These are phyloP conservation scores for Colletotrichum sp. DNA, from an alignment of 2,329 filamentous ascomycete species.

Conservation along the genomic window DNA sequence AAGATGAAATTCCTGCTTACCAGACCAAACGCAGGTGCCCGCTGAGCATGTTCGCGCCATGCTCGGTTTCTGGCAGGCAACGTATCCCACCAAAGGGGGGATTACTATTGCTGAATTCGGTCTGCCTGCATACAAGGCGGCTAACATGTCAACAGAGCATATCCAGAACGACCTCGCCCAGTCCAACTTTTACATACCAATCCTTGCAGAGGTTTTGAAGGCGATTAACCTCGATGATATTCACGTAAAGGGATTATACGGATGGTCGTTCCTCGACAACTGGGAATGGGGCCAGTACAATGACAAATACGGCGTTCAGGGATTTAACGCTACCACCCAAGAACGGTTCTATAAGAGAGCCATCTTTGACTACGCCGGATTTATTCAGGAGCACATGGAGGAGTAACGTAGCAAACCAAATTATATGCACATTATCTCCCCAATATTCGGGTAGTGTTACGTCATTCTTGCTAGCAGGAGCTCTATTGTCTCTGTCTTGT, in stretches of 20 bases:
- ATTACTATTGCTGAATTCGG: conserved; percentile 61
- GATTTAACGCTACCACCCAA: conserved; percentile 58
- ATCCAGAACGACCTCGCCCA: conserved; percentile 48
- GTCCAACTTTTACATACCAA: conserved; percentile 59
- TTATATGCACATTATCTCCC: fast-evolving
- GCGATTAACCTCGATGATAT: conserved; percentile 62
- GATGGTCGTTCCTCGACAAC: conserved; percentile 59
- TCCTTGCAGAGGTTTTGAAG: conserved; percentile 56
- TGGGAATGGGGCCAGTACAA: conserved; percentile 42
- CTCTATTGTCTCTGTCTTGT: background rate
- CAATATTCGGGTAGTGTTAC: fast-evolving
- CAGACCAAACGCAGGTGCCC: conserved; percentile 36
- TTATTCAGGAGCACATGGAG: conserved; percentile 23
- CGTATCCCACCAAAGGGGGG: conserved; percentile 42
- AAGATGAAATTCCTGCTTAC: background rate
- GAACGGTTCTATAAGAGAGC: conserved; percentile 59
- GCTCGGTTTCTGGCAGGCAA: conserved; percentile 64
- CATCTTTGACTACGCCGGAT: conserved; percentile 62
- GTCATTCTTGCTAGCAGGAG: background rate
- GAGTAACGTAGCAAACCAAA: background rate
- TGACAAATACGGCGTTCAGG: conserved; percentile 59
- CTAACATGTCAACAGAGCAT: conserved; percentile 45
- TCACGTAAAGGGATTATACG: conserved; percentile 56
- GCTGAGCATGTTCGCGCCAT: conserved; percentile 58
- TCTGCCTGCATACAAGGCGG: conserved; percentile 57